A percentile compares a stretch with the other conserved stretches of the same genome.
phyloP scores from a whole-genome alignment of 176 grass and related monocot species.

The Otatea glauca region DNA sequence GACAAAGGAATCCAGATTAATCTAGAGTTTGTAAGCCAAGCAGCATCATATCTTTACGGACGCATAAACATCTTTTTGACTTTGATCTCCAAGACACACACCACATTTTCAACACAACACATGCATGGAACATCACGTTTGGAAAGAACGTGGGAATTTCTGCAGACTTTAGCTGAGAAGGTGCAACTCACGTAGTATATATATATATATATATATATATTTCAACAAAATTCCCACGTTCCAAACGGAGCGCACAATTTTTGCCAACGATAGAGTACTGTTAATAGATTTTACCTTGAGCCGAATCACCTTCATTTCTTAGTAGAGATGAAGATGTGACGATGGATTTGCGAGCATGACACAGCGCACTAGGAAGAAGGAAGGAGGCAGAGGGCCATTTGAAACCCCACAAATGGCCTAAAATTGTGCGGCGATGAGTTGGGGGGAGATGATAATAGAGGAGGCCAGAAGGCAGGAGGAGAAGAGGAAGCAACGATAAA shows the following conservation, averaged over 20 bases:
- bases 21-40: neutral
- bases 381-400: conserved; percentile 34
- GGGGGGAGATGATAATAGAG: neutral
- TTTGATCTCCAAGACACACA: too few relatives aligned
- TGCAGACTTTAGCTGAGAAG: neutral
- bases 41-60: too few relatives aligned
- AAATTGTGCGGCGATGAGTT: neutral
- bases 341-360: neutral
- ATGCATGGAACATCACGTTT: too few relatives aligned
- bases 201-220: neutral
- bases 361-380: neutral
- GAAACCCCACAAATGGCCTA: conserved; percentile 24
- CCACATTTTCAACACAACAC: too few relatives aligned
- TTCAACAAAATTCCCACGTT: neutral
- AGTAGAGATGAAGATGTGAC: neutral
- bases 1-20: neutral
- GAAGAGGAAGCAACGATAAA: neutral
- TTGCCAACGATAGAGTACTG: neutral
- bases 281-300: conserved; percentile 20
- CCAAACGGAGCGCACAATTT: neutral
- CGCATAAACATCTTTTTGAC: too few relatives aligned
- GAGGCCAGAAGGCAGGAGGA: neutral
- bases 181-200: neutral
- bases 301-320: conserved; percentile 33
- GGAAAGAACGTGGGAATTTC: too few relatives aligned